Evolutionary conservation across 2,329 filamentous ascomycete species (phyloP).

Genomic region (Cordyceps javanica): DNA sequence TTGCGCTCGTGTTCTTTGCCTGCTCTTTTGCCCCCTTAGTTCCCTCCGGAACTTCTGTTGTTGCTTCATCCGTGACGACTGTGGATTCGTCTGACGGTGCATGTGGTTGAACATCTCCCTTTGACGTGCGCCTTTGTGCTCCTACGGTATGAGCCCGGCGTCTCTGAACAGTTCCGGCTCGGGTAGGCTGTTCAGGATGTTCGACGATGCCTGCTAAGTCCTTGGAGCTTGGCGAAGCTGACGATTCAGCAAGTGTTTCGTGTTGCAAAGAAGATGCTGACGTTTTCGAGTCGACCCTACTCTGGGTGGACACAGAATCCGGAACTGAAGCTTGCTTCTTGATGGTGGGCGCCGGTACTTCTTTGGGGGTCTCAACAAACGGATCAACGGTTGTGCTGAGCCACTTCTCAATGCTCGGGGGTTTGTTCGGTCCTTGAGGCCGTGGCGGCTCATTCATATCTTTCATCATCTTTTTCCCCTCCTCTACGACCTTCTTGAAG

Average conservation of each 20-base stretch:
- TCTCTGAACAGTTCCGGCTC: not conserved
- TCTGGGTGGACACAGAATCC: not conserved
- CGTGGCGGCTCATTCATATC: constrained; percentile 53
- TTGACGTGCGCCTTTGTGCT: not conserved
- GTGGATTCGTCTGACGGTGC: not conserved
- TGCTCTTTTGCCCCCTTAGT: constrained; percentile 5
- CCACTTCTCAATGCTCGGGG: constrained; percentile 61
- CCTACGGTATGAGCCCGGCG: constrained; percentile 1
- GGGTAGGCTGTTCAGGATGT: not conserved
- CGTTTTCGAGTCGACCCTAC: not conserved
- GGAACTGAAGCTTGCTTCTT: not conserved
- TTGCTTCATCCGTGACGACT: constrained; percentile 1
- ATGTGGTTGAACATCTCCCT: not conserved
- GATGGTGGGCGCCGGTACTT: constrained; percentile 12
- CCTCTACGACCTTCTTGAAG: constrained; percentile 57
- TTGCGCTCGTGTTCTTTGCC: constrained; percentile 20
- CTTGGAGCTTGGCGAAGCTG: not conserved
- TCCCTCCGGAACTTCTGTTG: constrained; percentile 5
- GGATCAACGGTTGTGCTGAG: constrained; percentile 57
- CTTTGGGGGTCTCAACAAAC: constrained; percentile 41
- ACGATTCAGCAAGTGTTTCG: not conserved
- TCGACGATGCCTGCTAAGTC: not conserved
- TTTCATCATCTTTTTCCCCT: constrained; percentile 59
- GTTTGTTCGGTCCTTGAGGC: constrained; percentile 45
- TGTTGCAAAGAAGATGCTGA: not conserved